Conservation (phyloP, 306 rosid genomes). For the Cucurbita moschata region DNA sequence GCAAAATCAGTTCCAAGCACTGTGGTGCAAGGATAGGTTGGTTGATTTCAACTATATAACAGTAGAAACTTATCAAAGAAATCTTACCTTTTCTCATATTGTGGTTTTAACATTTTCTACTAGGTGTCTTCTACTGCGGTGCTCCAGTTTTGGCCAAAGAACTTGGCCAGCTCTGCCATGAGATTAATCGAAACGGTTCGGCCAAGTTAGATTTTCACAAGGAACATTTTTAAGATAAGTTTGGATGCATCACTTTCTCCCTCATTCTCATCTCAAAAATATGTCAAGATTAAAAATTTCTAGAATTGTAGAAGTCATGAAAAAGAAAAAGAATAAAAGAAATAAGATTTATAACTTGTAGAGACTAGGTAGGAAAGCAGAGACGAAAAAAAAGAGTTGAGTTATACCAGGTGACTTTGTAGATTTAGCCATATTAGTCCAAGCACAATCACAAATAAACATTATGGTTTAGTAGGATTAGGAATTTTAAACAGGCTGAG, state of each 20-base stretch:
- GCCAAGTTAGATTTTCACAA: slow-evolving; percentile 96
- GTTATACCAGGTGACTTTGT: neutral
- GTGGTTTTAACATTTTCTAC: slow-evolving; percentile 10
- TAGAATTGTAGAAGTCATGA: neutral
- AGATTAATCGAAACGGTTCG: slow-evolving; percentile 78
- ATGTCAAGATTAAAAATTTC: neutral
- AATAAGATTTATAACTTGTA: neutral
- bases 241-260: neutral
- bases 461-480: neutral
- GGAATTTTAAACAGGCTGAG: neutral
- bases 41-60: neutral
- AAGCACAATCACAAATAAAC: neutral
- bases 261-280: neutral
- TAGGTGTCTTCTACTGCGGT: slow-evolving; percentile 98
- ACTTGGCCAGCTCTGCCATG: slow-evolving; percentile 76
- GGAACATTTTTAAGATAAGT: slow-evolving; percentile 59
- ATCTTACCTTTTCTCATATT: neutral
- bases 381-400: neutral
- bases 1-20: slow-evolving; percentile 83
- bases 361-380: neutral
- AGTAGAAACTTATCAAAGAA: neutral
- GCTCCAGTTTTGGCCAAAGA: slow-evolving; percentile 93
- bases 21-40: slow-evolving; percentile 73
- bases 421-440: neutral
- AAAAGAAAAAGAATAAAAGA: neutral